These are phyloP conservation scores for Globisporangium apiculatum DNA, from an alignment of 352 stramenopile genomes.

Conservation along the genomic window DNA sequence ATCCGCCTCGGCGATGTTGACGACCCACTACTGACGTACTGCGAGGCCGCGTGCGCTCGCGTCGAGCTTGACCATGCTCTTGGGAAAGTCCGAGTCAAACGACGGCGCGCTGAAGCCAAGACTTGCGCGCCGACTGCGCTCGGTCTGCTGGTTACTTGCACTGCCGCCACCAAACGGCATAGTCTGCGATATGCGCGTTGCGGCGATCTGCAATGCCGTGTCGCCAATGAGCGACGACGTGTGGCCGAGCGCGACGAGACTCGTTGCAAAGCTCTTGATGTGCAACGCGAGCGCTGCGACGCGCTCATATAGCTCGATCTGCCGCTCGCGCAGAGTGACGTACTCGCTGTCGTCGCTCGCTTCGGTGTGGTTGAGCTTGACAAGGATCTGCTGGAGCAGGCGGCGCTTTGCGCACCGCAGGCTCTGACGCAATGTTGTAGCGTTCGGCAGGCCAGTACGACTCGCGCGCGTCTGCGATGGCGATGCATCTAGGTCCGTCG, in stretches of 20 bases:
- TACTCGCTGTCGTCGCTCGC: slow-evolving; percentile 35
- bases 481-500: no score
- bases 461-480: neutral
- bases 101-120: neutral
- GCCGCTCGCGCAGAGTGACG: slow-evolving; percentile 11
- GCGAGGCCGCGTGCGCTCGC: slow-evolving; percentile 5
- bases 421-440: slow-evolving; percentile 19
- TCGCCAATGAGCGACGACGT: no score
- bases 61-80: slow-evolving; percentile 15
- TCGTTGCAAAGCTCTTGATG: no score
- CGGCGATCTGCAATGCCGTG: no score
- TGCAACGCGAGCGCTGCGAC: slow-evolving; percentile 3
- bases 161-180: no score
- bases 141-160: no score
- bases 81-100: slow-evolving; percentile 17
- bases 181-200: no score
- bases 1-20: no score
- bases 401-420: slow-evolving; percentile 36
- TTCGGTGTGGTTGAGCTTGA: slow-evolving; percentile 34
- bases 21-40: slow-evolving; percentile 2
- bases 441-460: neutral
- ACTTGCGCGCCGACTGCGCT: no score
- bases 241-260: no score
- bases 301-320: slow-evolving; percentile 8
- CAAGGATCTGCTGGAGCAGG: slow-evolving; percentile 37